A percentile compares a stretch with the other conserved stretches of the same genome.
These are phyloP conservation scores for Boechera stricta DNA, from an alignment of 345 rosid species.

Conservation along the genomic window DNA sequence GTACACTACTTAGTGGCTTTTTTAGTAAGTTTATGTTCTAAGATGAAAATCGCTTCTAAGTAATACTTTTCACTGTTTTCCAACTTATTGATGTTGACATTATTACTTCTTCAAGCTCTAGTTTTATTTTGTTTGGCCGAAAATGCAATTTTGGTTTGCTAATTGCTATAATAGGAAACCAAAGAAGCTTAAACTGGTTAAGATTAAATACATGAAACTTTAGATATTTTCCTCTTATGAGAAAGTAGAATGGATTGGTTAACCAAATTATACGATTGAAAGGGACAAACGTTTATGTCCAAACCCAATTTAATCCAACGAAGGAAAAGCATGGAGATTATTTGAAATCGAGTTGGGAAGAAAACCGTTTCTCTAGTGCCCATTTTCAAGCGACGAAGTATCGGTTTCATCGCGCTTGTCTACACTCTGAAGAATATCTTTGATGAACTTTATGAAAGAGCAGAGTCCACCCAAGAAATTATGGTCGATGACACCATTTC, in stretches of 20 bases:
- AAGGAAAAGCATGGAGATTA: slow-evolving; percentile 24
- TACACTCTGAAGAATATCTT: slow-evolving; percentile 58
- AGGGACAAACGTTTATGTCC: slow-evolving; percentile 15
- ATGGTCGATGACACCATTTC: slow-evolving; percentile 79
- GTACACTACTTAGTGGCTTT: slow-evolving; percentile 42
- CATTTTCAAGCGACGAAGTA: slow-evolving; percentile 24
- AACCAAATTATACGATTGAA: slow-evolving; percentile 21
- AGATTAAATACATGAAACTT: slow-evolving; percentile 1
- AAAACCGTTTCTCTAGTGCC: slow-evolving; percentile 17
- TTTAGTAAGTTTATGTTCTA: slow-evolving; percentile 35
- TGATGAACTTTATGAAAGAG: slow-evolving; percentile 77
- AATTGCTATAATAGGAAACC: slow-evolving; percentile 36
- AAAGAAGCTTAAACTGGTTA: slow-evolving; percentile 7
- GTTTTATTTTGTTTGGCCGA: slow-evolving; percentile 14
- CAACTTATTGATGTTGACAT: slow-evolving; percentile 36
- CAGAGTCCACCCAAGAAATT: slow-evolving; percentile 93
- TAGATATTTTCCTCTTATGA: background rate
- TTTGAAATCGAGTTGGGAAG: background rate
- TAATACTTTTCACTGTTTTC: slow-evolving; percentile 18
- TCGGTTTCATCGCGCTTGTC: slow-evolving; percentile 44
- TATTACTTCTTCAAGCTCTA: slow-evolving; percentile 38
- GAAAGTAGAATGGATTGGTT: slow-evolving; percentile 24
- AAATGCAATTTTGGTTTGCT: slow-evolving; percentile 26
- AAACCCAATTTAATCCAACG: slow-evolving; percentile 13
- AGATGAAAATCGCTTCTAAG: slow-evolving; percentile 42